Evolutionary conservation across 805 yeast species (phyloP).

Genomic region (Saccharomyces eubayanus): DNA sequence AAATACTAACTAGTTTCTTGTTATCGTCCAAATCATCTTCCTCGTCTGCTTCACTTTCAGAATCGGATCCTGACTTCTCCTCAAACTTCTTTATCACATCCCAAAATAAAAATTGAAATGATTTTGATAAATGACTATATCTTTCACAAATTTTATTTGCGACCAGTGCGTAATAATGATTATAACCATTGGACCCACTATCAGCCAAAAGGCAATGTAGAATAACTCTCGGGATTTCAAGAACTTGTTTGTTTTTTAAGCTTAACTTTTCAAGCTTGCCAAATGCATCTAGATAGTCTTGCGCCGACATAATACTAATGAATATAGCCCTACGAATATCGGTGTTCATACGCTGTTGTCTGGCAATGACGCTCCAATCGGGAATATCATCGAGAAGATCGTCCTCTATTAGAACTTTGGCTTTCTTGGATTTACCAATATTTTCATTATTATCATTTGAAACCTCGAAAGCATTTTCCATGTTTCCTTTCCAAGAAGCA

Average conservation of each 20-base stretch:
- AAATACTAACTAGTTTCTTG: conserved; percentile 45
- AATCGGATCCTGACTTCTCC: conserved; percentile 36
- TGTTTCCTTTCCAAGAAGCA: conserved; percentile 87
- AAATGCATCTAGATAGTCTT: conserved; percentile 82
- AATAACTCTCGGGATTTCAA: conserved; percentile 79
- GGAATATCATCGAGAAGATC: conserved; percentile 64
- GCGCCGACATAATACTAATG: conserved; percentile 89
- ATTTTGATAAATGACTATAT: conserved; percentile 64
- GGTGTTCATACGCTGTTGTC: conserved; percentile 85
- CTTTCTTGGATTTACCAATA: conserved; percentile 12
- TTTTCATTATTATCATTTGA: conserved; percentile 13
- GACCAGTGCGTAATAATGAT: conserved; percentile 81
- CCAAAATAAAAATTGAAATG: conserved; percentile 87
- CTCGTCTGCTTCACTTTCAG: conserved; percentile 24
- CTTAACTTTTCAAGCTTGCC: conserved; percentile 72
- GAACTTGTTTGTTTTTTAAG: conserved; percentile 68
- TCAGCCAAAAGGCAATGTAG: conserved; percentile 83
- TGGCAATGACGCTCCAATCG: conserved; percentile 83
- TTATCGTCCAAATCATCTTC: conserved; percentile 44
- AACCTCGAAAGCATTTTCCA: conserved; percentile 24
- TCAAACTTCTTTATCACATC: conserved; percentile 71
- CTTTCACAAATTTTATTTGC: conserved; percentile 65
- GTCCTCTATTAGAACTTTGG: conserved; percentile 38
- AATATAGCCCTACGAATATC: conserved; percentile 91
- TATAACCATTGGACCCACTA: conserved; percentile 46